Evolutionary conservation across 257 asterid genomes (phyloP).

Genomic region (Lavandula angustifolia): DNA sequence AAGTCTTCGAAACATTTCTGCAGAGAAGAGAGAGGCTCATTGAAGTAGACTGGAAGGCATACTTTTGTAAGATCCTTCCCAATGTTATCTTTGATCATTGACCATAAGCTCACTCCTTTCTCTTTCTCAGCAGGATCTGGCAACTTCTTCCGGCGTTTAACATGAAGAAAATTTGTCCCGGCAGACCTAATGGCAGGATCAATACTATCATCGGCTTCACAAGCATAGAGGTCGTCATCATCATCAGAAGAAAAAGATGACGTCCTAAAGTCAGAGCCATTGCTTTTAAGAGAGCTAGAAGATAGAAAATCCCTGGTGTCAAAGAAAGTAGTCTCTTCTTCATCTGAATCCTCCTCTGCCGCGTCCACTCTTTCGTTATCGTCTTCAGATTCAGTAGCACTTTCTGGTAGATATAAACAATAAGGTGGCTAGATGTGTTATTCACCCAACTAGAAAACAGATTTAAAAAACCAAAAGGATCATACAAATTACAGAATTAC

Average conservation of each 20-base stretch:
- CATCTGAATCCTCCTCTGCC: slow-evolving; percentile 88
- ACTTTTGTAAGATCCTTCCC: slow-evolving; percentile 98
- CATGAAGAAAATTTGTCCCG: slow-evolving; percentile 60
- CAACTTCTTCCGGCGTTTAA: slow-evolving; percentile 83
- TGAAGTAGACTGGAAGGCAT: slow-evolving; percentile 95
- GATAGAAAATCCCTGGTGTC: slow-evolving; percentile 93
- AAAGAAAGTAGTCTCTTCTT: slow-evolving; percentile 82
- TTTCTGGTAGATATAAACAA: slow-evolving; percentile 54
- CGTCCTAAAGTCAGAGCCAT: slow-evolving; percentile 68
- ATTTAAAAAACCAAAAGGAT: not conserved
- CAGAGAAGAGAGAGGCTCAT: slow-evolving; percentile 92
- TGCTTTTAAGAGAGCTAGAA: slow-evolving; percentile 83
- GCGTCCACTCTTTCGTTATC: slow-evolving; percentile 81
- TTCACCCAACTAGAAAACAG: slow-evolving; percentile 17
- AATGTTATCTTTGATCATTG: slow-evolving; percentile 94
- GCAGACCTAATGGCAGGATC: slow-evolving; percentile 69
- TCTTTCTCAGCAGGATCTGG: slow-evolving; percentile 92
- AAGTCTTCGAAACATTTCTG: slow-evolving; percentile 93
- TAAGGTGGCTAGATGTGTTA: slow-evolving; percentile 24
- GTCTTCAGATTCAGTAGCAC: slow-evolving; percentile 83
- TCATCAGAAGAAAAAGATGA: slow-evolving; percentile 78
- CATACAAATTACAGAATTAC: slow-evolving; percentile 1
- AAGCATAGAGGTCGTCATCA: slow-evolving; percentile 54
- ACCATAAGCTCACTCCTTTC: slow-evolving; percentile 97
- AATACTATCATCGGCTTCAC: slow-evolving; percentile 58